Base-by-base conservation (phyloP, 1,284 basidiomycete genomes). In the Irpex sp. region DNA sequence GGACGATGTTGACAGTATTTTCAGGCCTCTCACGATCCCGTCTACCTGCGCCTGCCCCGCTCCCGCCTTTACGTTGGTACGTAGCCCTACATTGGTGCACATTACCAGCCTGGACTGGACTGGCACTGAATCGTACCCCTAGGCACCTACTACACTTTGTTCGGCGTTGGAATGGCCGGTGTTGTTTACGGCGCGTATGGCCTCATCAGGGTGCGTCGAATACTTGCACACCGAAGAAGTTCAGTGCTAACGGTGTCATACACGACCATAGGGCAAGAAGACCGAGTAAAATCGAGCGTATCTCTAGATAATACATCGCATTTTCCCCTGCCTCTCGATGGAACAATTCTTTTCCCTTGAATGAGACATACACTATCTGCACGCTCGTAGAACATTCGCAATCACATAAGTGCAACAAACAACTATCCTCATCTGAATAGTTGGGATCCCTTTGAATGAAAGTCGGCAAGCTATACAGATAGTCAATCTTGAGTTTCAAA, bases 111-210 rank as follows among this genome's bases (percentile, higher is more conserved):
- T n/a, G 39, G 39, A 1, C 10, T n/a, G 5, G 12, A 16, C 42
- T 52, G 51, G 48, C 54, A 33, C 60, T 54, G 63, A 28, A 63
- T 12, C 58, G 48, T 52, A 52, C 52, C 47, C 55, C 48, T 62
- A 90, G 88, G 79, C 61, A 60, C 77, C 23, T 90, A 82, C 75
- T 80, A 80, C 66, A 75, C 75, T 60, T 67, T 82, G 28, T 88
- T 84, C 70, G 71, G 78, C 12, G 74, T 78, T 23, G 85, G 85
- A 60, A 80, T 87, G 76, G 56, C 73, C 37, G 81, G 79, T 58
- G 81, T 82, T 21, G 72, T 73, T 10, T 83, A 75, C 61, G 84
- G 84, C 23, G 72, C 79, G 5, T 81, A 74, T 70, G 71, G 76
- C 42, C 74, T 90, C 66, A 70, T 82, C 64, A 78, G 71, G 75